Evolutionary conservation across 1,284 basidiomycete species (phyloP).

Genomic region (Trichosporon sp.): DNA sequence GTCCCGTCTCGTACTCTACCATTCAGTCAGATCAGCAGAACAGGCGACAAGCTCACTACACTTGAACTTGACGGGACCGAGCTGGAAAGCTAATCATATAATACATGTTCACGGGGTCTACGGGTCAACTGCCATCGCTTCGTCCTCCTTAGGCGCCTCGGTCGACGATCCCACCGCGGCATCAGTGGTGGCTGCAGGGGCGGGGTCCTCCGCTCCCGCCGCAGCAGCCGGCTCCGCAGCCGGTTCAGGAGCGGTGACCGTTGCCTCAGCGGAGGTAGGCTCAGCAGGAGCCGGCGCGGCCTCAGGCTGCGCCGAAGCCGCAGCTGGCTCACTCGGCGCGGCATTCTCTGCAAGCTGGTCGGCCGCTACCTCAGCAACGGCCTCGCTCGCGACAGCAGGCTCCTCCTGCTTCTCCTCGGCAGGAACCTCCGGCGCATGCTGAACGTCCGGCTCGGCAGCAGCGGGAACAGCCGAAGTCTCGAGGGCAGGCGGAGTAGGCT

Average conservation of each 20-base stretch:
- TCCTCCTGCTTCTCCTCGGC: neutral
- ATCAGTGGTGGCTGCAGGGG: neutral
- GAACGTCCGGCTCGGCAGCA: neutral
- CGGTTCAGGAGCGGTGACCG: conserved; percentile 3
- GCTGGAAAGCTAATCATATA: conserved; percentile 11
- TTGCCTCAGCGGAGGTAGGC: neutral
- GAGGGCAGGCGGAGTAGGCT: neutral
- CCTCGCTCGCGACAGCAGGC: neutral
- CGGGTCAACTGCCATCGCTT: conserved; percentile 15
- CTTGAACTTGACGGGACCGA: neutral
- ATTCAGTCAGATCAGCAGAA: neutral
- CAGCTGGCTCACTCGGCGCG: neutral
- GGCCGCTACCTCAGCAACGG: neutral
- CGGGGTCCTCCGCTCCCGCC: neutral
- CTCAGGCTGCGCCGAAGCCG: neutral
- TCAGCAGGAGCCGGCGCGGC: conserved; percentile 5
- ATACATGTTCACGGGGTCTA: conserved; percentile 15
- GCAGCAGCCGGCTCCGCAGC: conserved; percentile 13
- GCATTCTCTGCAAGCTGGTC: neutral
- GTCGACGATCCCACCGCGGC: neutral
- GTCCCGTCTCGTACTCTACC: neutral
- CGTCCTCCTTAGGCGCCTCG: conserved; percentile 10
- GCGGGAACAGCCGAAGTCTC: neutral
- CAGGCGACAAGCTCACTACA: neutral
- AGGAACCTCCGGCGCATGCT: neutral